A percentile compares a stretch with the other conserved stretches of the same genome.
Evolutionary conservation across 2,329 filamentous ascomycete genomes (phyloP).

Genomic region (Polychaeton citri): DNA sequence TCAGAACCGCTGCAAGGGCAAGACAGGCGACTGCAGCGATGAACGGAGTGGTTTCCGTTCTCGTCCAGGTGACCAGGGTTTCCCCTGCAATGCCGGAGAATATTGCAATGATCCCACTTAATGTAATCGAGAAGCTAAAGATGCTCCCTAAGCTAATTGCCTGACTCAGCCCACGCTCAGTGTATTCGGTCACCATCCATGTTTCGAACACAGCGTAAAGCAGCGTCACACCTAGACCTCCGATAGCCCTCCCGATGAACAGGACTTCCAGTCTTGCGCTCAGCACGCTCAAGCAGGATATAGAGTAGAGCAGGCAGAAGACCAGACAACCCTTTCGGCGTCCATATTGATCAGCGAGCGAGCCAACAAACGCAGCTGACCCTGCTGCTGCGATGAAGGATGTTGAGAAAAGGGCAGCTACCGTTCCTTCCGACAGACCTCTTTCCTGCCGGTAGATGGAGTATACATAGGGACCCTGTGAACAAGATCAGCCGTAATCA

Average conservation of each 20-base stretch:
- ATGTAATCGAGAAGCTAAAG: slow-evolving; percentile 39
- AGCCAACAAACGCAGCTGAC: slow-evolving; percentile 36
- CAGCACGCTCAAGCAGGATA: slow-evolving; percentile 41
- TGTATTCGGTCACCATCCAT: slow-evolving; percentile 49
- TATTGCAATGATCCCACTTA: slow-evolving; percentile 45
- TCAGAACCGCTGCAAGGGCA: slow-evolving; percentile 30
- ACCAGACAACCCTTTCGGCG: slow-evolving; percentile 39
- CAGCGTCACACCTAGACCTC: slow-evolving; percentile 42
- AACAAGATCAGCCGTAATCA: too few relatives aligned
- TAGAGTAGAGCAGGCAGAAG: slow-evolving; percentile 41
- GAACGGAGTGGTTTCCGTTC: slow-evolving; percentile 40
- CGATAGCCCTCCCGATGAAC: slow-evolving; percentile 40
- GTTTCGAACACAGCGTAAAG: slow-evolving; percentile 48
- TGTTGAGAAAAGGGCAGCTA: slow-evolving; percentile 34
- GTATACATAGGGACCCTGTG: slow-evolving; percentile 38
- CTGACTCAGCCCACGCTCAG: slow-evolving; percentile 29
- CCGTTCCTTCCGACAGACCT: slow-evolving; percentile 29
- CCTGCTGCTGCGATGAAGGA: slow-evolving; percentile 38
- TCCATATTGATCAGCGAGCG: slow-evolving; percentile 37
- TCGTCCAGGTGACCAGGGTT: slow-evolving; percentile 33
- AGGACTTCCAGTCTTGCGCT: slow-evolving; percentile 33
- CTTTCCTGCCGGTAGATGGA: slow-evolving; percentile 41
- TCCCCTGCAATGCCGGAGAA: slow-evolving; percentile 40
- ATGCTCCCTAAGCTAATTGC: slow-evolving; percentile 35
- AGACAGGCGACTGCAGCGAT: slow-evolving; percentile 34